Evolutionary conservation across 768 basidiomycete genomes (phyloP).

Genomic region (Pulveroboletus sp.): DNA sequence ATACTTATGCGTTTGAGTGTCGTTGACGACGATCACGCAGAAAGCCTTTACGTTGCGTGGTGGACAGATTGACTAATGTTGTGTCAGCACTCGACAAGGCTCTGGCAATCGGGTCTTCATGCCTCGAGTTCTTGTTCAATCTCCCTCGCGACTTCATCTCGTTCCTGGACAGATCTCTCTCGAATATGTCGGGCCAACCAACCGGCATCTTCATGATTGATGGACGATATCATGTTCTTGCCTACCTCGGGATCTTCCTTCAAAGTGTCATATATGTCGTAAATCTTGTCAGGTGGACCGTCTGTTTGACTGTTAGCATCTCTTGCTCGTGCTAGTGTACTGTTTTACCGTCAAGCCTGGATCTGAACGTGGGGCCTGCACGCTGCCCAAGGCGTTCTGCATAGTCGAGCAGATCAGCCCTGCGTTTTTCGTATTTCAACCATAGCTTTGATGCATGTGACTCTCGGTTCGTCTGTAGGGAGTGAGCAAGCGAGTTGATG

Average conservation of each 20-base stretch:
- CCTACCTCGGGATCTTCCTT: slow-evolving; percentile 49
- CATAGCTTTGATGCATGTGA: slow-evolving; percentile 54
- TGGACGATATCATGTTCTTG: slow-evolving; percentile 37
- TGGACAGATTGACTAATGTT: slow-evolving; percentile 53
- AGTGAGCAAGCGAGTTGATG: slow-evolving; percentile 2
- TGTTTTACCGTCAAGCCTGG: slow-evolving; percentile 38
- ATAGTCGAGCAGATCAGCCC: slow-evolving; percentile 50
- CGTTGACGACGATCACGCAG: slow-evolving; percentile 64
- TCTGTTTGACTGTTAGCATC: slow-evolving; percentile 10
- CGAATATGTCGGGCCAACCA: slow-evolving; percentile 57
- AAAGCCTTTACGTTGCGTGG: slow-evolving; percentile 72
- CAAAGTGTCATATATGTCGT: slow-evolving; percentile 58
- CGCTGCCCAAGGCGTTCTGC: slow-evolving; percentile 60
- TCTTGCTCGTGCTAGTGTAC: background rate
- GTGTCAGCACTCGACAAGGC: slow-evolving; percentile 2
- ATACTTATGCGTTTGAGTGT: slow-evolving; percentile 49
- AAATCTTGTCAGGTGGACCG: slow-evolving; percentile 42
- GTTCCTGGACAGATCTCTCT: slow-evolving; percentile 44
- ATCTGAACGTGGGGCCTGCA: slow-evolving; percentile 43
- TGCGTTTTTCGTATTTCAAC: slow-evolving; percentile 51
- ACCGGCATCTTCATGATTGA: slow-evolving; percentile 47
- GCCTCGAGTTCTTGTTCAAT: slow-evolving; percentile 75
- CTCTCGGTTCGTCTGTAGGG: slow-evolving; percentile 51
- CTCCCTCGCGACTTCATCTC: slow-evolving; percentile 48
- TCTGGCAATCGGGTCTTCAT: slow-evolving; percentile 16